Evolutionary conservation across 225 moss, liverwort and hornwort genomes (phyloP).

Genomic region (Marchantia polymorpha): DNA sequence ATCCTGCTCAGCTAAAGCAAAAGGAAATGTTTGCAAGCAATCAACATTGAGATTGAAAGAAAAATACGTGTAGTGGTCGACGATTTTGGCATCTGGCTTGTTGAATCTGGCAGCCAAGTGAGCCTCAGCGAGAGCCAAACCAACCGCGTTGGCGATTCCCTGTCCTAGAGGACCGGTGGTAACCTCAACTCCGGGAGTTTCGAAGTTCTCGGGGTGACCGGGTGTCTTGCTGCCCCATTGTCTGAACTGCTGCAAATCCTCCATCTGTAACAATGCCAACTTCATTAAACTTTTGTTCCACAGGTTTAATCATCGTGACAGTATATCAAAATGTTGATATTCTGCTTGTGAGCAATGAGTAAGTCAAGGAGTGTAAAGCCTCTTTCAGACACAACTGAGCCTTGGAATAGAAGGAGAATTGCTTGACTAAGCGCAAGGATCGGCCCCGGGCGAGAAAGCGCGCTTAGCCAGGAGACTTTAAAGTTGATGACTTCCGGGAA

Average conservation of each 20-base stretch:
- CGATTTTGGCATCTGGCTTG: constrained; percentile 81
- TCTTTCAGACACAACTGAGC: no score
- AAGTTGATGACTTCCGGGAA: no score
- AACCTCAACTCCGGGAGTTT: constrained; percentile 91
- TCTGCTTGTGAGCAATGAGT: no score
- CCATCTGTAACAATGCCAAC: constrained; percentile 45
- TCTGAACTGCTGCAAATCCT: constrained; percentile 86
- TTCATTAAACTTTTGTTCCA: no score
- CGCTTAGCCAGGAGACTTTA: no score
- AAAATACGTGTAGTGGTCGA: constrained; percentile 84
- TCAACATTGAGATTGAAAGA: neutral
- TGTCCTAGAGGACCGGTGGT: constrained; percentile 97
- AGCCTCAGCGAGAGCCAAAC: constrained; percentile 78
- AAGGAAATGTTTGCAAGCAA: neutral
- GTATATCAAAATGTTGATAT: no score
- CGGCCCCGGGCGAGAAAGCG: no score
- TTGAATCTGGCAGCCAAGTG: constrained; percentile 87
- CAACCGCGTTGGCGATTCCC: constrained; percentile 79
- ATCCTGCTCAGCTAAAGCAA: no score
- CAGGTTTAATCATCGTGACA: no score
- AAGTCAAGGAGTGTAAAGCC: no score
- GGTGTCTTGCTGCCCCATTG: constrained; percentile 84
- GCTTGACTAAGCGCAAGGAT: no score
- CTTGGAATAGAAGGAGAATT: no score
- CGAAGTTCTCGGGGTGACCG: constrained; percentile 95